Conservation (phyloP, 2,329 filamentous ascomycete genomes). For the Fusarium verticillioides region DNA sequence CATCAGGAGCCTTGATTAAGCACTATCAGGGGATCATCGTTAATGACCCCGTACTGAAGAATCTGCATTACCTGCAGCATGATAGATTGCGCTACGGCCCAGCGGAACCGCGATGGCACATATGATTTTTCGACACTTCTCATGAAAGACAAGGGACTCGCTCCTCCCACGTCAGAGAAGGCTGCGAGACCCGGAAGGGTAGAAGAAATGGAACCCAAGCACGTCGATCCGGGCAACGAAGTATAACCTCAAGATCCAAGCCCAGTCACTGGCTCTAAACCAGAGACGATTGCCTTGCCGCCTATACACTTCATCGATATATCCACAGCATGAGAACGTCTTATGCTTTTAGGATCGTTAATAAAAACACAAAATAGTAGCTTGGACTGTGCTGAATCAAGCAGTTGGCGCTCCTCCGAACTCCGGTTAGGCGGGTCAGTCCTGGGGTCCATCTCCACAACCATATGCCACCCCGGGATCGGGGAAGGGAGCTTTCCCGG, state of each 20-base stretch:
- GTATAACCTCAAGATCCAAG: neutral
- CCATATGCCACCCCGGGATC: slow-evolving; percentile 39
- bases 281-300: neutral
- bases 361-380: slow-evolving; percentile 21
- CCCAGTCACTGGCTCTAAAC: neutral
- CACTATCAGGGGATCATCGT: slow-evolving; percentile 2
- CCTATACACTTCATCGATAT: neutral
- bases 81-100: slow-evolving; percentile 40
- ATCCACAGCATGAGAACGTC: neutral
- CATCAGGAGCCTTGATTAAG: neutral
- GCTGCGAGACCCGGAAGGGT: slow-evolving; percentile 25
- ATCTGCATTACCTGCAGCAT: neutral
- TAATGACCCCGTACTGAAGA: neutral
- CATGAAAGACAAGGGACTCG: slow-evolving; percentile 9
- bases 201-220: neutral
- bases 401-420: slow-evolving; percentile 38
- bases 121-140: slow-evolving; percentile 8
- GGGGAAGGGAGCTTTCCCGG: slow-evolving; percentile 36
- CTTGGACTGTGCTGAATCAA: slow-evolving; percentile 24
- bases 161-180: slow-evolving; percentile 11
- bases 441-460: slow-evolving; percentile 25
- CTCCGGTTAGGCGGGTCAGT: slow-evolving; percentile 41
- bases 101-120: slow-evolving; percentile 41
- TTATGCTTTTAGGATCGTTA: slow-evolving; percentile 7
- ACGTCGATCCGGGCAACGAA: slow-evolving; percentile 23